Evolutionary conservation across 2,329 filamentous ascomycete genomes (phyloP).

Genomic region (Diaporthe helianthi): DNA sequence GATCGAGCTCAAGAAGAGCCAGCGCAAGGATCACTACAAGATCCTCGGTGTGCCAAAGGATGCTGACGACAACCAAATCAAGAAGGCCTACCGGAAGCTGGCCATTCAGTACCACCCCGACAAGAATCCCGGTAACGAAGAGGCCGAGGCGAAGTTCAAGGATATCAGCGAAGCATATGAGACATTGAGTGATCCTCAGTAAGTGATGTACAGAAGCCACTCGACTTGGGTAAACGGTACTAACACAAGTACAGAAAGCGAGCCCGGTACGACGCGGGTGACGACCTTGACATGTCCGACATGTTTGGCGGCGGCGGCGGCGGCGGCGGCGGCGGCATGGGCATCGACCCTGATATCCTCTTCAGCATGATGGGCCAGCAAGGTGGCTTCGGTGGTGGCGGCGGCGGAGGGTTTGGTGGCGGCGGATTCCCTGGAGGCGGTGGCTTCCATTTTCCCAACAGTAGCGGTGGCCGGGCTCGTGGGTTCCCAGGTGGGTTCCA

Average conservation of each 20-base stretch:
- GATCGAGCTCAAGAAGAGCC: constrained; percentile 95
- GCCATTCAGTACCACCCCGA: constrained; percentile 95
- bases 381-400: constrained; percentile 61
- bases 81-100: constrained; percentile 95
- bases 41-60: constrained; percentile 90
- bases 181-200: constrained; percentile 91
- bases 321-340: constrained; percentile 62
- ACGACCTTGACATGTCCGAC: constrained; percentile 87
- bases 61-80: constrained; percentile 83
- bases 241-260: constrained; percentile 65
- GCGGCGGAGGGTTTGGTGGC: constrained; percentile 52
- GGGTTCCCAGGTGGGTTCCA: constrained; percentile 50
- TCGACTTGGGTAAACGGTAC: not conserved
- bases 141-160: constrained; percentile 93
- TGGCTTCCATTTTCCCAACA: constrained; percentile 57
- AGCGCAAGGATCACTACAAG: constrained; percentile 99
- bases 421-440: constrained; percentile 61
- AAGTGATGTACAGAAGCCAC: constrained; percentile 51
- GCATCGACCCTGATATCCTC: constrained; percentile 78
- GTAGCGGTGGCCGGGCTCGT: constrained; percentile 56
- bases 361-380: constrained; percentile 84
- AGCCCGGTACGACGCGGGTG: constrained; percentile 88
- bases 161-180: constrained; percentile 98
- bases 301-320: constrained; percentile 74
- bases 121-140: constrained; percentile 89